Base-by-base conservation (phyloP, 2,329 filamentous ascomycete species). In the Botrytis fragariae region DNA sequence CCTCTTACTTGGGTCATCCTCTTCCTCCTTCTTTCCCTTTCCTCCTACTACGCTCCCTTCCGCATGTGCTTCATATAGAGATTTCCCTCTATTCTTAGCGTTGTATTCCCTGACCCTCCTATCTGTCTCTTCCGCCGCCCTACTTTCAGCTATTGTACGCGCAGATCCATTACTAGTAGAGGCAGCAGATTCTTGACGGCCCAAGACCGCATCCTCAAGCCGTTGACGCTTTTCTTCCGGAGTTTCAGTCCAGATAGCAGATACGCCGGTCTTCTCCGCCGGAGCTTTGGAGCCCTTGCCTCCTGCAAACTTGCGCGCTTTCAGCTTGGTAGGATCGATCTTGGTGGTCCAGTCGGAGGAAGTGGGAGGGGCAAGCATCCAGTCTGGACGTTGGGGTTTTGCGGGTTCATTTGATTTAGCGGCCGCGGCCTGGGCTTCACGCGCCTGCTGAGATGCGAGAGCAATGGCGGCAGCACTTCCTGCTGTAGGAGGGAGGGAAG, bases 1-100 rank as follows among this genome's bases (percentile, higher is more conserved):
- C 74, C 95, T 87, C 82, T 92, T 92, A 82, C 94, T 97, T 0
- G 96, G 95, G 81, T 98, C 95, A 82, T 98, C 95, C 35, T 96
- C 93, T 76, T 93, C 89, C 10, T 77, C 71, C 72, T 72, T 72
- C 12, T 73, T 74, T 25, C 73, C 76, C 42, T 69, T 77, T 64
- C 76, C 75, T 81, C 71, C 72, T 14, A 44, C 62, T 74, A 75
- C 67, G 45, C 74, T 80, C 82, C 83, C 78, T 76, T 90, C 88
- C 74, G 75, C 59, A 67, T 76, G 80, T 82, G 83, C 79, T 76
- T 90, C 88, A 76, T 89, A 88, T 62, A 92, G 83, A 75, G 87
- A 90, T 80, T 84, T 86, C 4, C 87, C 87, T 59, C 90, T 83
- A 70, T 77, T 83, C 35, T 84, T 84, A 82, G 86, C 89, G 76